These are phyloP conservation scores for Polymyxa betae DNA, from an alignment of 208 protist genomes.

Conservation along the genomic window DNA sequence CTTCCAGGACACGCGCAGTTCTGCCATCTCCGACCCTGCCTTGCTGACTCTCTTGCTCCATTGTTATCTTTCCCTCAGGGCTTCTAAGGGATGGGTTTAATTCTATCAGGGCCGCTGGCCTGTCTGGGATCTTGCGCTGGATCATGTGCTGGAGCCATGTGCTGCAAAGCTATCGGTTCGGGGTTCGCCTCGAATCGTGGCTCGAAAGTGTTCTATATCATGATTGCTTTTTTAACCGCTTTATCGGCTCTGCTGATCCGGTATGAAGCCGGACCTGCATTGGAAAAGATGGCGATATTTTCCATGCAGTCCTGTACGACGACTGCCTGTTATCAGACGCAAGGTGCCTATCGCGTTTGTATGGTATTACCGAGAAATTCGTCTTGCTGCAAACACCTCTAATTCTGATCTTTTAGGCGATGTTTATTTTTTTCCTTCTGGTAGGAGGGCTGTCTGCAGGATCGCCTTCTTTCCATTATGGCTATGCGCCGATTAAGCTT, in stretches of 20 bases:
- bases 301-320: conserved; percentile 1
- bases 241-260: neutral
- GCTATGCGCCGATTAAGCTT: neutral
- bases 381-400: neutral
- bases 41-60: too few species aligned
- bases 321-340: neutral
- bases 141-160: neutral
- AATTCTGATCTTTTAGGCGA: neutral
- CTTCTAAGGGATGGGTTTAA: neutral
- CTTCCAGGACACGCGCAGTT: too few species aligned
- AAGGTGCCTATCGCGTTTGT: neutral
- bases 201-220: conserved; percentile 41
- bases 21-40: too few species aligned
- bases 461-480: neutral
- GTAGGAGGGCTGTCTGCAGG: neutral
- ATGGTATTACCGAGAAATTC: neutral
- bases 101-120: neutral
- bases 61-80: too few species aligned
- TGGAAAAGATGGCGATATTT: neutral
- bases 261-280: neutral
- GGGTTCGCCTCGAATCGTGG: neutral
- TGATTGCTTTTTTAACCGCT: conserved; percentile 28
- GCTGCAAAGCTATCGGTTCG: neutral
- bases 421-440: conserved; percentile 26
- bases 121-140: conserved; percentile 30